Conservation (phyloP, 441 rosid genomes). For the Mallotus repandus region DNA sequence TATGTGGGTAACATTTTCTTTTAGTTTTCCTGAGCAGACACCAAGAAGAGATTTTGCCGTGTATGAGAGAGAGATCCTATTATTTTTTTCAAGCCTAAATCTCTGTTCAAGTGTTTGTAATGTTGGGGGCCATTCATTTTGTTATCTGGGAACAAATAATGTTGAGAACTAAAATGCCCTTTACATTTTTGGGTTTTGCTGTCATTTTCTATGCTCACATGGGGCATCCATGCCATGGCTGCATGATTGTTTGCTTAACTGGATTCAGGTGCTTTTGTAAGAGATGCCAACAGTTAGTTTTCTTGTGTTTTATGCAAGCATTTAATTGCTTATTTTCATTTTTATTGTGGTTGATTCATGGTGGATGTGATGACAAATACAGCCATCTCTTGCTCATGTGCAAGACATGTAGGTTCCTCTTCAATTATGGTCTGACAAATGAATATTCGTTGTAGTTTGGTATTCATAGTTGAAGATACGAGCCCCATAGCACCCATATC, state of each 20-base stretch:
- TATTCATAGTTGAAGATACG: not conserved
- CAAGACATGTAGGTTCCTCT: not conserved
- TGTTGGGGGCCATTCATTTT: constrained; percentile 13
- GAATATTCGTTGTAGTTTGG: not conserved
- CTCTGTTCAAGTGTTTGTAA: constrained; percentile 13
- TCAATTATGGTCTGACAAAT: not conserved
- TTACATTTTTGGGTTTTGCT: constrained; percentile 5
- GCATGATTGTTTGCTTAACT: not conserved
- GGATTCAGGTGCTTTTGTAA: not conserved
- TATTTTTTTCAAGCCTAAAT: constrained; percentile 4
- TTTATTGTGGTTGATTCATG: not conserved
- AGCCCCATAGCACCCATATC: not conserved
- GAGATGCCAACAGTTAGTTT: not conserved
- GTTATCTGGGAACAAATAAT: constrained; percentile 29
- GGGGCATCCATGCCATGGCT: not conserved
- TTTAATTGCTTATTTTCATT: not conserved
- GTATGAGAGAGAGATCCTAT: constrained; percentile 12
- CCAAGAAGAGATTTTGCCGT: constrained; percentile 20
- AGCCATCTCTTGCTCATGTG: not conserved
- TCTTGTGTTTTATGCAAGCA: not conserved
- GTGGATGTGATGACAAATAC: not conserved
- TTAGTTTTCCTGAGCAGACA: constrained; percentile 11
- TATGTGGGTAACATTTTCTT: constrained; percentile 14
- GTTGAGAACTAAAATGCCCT: constrained; percentile 24
- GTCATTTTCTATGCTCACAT: not conserved